Evolutionary conservation across 1,284 basidiomycete genomes (phyloP), one percentile per base, ranked within the genome.

Genomic region (Ganoderma boninense): DNA sequence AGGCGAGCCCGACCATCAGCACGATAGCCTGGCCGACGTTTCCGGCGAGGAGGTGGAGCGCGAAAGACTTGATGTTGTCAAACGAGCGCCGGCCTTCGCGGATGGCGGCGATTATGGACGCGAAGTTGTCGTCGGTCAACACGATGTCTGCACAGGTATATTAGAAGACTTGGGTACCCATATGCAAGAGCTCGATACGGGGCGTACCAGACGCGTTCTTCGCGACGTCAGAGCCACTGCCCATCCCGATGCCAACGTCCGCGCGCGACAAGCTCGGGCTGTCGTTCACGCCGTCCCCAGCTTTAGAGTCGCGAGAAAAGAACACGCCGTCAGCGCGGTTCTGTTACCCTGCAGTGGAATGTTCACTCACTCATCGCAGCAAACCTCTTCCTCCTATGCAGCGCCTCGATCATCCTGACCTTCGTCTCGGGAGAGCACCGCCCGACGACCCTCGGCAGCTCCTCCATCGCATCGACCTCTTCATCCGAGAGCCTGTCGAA

Each of bases 111-210:
- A 87, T 87, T 75, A 93, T 92, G 29, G 89, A 89, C 54, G 89
- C 88, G 78, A 93, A 93, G 82, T 93, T 92, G 82, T 93, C 90
- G 77, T 92, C 90, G 42, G 88, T 87, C 64, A 93, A 82, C 0
- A 93, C 90, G 62, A 52, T 52, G 10, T 52, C 49, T 52, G n/a
- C 8, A n/a, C n/a, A n/a, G n/a, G n/a, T n/a, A n/a, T n/a, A n/a
- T n/a, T n/a, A n/a, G n/a, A n/a, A n/a, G n/a, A n/a, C n/a, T n/a
- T n/a, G n/a, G n/a, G n/a, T n/a, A n/a, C n/a, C n/a, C n/a, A n/a
- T n/a, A n/a, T n/a, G n/a, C n/a, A n/a, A n/a, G n/a, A n/a, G n/a
- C 29, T 4, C 29, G 29, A 32, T 4, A 4, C 29, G 29, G 2
- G 49, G 26, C 49, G 3, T 26, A 26, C 49, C 49, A 14, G 49